Base-by-base conservation (phyloP, 2,329 filamentous ascomycete species). In the Rhytidhysteron rufulum region DNA sequence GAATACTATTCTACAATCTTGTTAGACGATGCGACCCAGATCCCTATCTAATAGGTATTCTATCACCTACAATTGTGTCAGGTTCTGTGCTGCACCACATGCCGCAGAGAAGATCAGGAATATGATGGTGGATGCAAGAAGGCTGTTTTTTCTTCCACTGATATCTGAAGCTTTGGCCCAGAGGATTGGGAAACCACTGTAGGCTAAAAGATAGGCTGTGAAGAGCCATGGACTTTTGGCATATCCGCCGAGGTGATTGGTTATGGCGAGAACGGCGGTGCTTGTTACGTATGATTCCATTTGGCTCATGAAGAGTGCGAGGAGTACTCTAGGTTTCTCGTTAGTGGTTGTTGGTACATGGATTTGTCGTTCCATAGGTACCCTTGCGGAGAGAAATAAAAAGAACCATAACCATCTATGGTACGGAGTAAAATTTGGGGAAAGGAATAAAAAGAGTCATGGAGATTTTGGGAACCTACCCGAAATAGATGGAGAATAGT, bases 231-330 rank as follows among this genome's bases (percentile, higher is more conserved):
- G 53, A 20, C 43, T 53, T 13, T 53, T 50, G 19, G 51, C 45
- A 33, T 64, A 63, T 4, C 55, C 51, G 8, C 53, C 21, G 5
- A 65, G 37, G 19, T 49, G 50, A 40, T 64, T 51, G 1, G 53
- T 53, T 31, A 66, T 65, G 15, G 50, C 41, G 5, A 62, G 53
- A 1, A 66, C 48, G 4, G 62, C 54, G 4, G 62, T 64, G 34
- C 51, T 57, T 9, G 65, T 60, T 18, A 66, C 58, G 4, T 60
- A 57, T 13, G 57, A 48, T 41, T 66, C 58, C 16, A 66, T 27
- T 31, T 59, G 62, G 13, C 56, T 53, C 10, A 65, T 48, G 27
- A 60, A 65, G 8, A 55, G 42, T 38, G 57, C 51, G 34, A 60
- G 37, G n/a, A 55, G 45, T 19, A 62, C 53, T 22, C 45, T 40